These are phyloP conservation scores for Diutina scorzettiae DNA, from an alignment of 1,139 yeast genomes.

Conservation along the genomic window DNA sequence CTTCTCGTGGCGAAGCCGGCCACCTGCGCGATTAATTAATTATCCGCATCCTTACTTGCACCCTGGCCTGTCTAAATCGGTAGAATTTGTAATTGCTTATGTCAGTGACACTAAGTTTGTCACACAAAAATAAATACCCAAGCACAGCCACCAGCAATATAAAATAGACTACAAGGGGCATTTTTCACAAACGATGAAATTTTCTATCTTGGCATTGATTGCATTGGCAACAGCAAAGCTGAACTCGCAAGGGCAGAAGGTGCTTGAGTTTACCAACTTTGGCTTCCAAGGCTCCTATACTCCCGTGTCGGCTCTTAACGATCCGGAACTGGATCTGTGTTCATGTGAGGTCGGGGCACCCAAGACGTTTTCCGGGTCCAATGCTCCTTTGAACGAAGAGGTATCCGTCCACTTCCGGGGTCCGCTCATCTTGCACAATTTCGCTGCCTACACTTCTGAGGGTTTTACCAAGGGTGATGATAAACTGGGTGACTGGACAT, in stretches of 20 bases:
- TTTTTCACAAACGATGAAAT: not conserved
- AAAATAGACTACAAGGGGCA: not conserved
- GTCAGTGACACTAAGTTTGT: no score
- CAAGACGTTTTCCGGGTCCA: conserved; percentile 48
- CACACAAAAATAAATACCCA: no score
- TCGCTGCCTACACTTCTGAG: conserved; percentile 51
- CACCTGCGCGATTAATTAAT: no score
- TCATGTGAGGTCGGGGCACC: conserved; percentile 21
- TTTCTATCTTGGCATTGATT: not conserved
- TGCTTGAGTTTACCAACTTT: conserved; percentile 26
- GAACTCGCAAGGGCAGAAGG: not conserved
- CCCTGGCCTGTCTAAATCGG: no score
- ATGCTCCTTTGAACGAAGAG: conserved; percentile 83
- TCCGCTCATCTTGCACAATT: conserved; percentile 66
- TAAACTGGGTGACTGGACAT: not conserved
- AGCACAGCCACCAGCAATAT: not conserved
- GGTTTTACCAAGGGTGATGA: not conserved
- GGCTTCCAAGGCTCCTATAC: conserved; percentile 75
- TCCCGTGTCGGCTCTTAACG: conserved; percentile 49
- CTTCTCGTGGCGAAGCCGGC: conserved; percentile 50
- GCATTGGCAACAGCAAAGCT: not conserved
- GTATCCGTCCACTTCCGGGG: conserved; percentile 91
- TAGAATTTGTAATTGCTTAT: no score
- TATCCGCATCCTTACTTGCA: no score
- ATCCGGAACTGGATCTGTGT: conserved; percentile 37